Evolutionary conservation across 345 rosid species (phyloP), one percentile per base, ranked within the genome.

Genomic region (Salix viminalis): DNA sequence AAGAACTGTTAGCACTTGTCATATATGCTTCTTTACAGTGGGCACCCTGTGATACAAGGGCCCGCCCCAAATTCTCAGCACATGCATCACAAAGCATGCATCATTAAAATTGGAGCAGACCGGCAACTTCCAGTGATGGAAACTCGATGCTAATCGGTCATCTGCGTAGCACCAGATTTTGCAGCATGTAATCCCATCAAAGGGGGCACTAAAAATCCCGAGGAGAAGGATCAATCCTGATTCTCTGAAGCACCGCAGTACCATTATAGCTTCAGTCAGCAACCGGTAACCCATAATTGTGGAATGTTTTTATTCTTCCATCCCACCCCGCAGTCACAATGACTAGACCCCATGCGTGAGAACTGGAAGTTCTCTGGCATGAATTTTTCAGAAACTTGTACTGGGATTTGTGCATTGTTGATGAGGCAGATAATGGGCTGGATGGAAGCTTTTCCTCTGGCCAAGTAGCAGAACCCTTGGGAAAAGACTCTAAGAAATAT

Each of bases 261-360:
- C 60, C 54, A 48, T 68, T 19, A 44, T 37, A 67, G 65, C 62
- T 73, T 94, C 88, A 93, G 60, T 76, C 85, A 2, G 88, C 78
- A 39, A 87, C 91, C 1, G 98, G 99, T 46, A 93, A 83, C 8
- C 99, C 99, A 66, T 96, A 91, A 85, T 93, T 96, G 79, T 88
- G 93, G 86, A 91, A 96, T 21, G 96, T 89, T 83, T 91, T 86
- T 69, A 96, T 96, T 70, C 93, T 87, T 77, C 99, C 99, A 79
- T 96, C 98, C 90, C 90, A 88, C 15, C 99, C 97, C 6, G 96
- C 98, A 0, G 98, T 93, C 82, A 93, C 94, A 19, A 96, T 89
- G 69, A 96, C 99, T 28, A 96, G 84, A 64, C 94, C 97, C 98
- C 99, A 96, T 0, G 90, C 86, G 69, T 93, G 97, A 76, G 91